Percentiles rank a stretch among this genome's conserved stretches.
Conservation (phyloP, 441 rosid species). For the Biscutella laevigata region DNA sequence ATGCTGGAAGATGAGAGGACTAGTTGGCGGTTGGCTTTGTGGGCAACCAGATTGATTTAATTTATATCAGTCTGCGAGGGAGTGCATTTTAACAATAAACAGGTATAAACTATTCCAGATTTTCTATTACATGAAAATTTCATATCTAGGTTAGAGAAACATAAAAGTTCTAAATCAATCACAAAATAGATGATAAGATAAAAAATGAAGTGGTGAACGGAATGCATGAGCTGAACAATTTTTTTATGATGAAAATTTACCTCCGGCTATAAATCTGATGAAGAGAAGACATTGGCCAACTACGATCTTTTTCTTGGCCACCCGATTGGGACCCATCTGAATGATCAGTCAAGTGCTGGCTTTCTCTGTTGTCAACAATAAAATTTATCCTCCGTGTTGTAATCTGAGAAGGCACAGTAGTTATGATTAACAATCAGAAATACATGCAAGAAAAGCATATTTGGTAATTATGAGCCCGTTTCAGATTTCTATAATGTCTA, state of each 20-base stretch:
- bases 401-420: constrained; percentile 45
- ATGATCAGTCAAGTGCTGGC: constrained; percentile 32
- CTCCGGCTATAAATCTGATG: constrained; percentile 97
- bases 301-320: constrained; percentile 71
- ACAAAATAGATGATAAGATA: background rate
- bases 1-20: background rate
- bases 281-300: constrained; percentile 87
- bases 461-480: background rate
- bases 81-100: background rate
- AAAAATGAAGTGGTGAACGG: background rate
- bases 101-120: too few relatives aligned
- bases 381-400: constrained; percentile 89
- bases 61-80: background rate
- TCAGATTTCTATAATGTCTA: background rate
- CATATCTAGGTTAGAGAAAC: constrained; percentile 11
- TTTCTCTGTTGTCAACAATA: constrained; percentile 60
- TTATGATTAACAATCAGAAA: constrained; percentile 12
- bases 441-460: constrained; percentile 12
- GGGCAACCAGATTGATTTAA: background rate
- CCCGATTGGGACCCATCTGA: constrained; percentile 38
- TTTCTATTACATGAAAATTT: background rate
- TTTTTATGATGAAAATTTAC: constrained; percentile 31
- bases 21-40: constrained; percentile 3
- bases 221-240: constrained; percentile 12
- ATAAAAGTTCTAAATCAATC: background rate